phyloP scores from a whole-genome alignment of 441 rosid species.

The Mallotus japonicus region DNA sequence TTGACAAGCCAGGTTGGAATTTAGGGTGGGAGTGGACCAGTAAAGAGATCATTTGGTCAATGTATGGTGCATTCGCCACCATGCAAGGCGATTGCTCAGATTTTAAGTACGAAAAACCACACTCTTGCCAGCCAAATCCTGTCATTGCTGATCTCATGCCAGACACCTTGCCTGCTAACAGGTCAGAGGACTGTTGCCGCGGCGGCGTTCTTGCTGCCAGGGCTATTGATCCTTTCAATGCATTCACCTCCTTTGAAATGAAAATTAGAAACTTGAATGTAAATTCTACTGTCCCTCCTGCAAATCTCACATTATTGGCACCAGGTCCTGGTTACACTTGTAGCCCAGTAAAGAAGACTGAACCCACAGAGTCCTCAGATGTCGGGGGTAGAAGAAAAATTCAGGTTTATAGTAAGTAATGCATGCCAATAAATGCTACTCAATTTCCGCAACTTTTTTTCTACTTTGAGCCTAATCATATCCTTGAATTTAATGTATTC shows the following conservation, averaged over 20 bases:
- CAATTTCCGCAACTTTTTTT: no score
- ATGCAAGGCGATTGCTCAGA: constrained; percentile 46
- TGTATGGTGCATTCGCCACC: constrained; percentile 54
- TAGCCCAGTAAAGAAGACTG: constrained; percentile 34
- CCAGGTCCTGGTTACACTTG: constrained; percentile 64
- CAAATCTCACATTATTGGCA: constrained; percentile 43
- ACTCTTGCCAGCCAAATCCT: constrained; percentile 47
- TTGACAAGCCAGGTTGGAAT: constrained; percentile 55
- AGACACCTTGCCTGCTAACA: constrained; percentile 30
- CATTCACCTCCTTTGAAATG: constrained; percentile 51
- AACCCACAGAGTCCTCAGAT: constrained; percentile 41
- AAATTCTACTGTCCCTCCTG: constrained; percentile 26
- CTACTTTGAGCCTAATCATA: background rate
- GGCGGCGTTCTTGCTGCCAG: constrained; percentile 50
- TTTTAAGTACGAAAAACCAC: constrained; percentile 35
- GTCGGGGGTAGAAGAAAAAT: constrained; percentile 50
- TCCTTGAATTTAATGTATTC: background rate
- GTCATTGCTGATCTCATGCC: constrained; percentile 40
- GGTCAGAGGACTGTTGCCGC: constrained; percentile 43
- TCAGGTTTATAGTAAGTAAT: constrained; percentile 50
- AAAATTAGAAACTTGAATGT: constrained; percentile 39
- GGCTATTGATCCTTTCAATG: constrained; percentile 46
- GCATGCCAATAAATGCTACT: background rate
- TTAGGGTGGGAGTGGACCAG: constrained; percentile 57
- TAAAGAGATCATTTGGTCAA: constrained; percentile 45